These are phyloP conservation scores for Periconia macrospinosa DNA, from an alignment of 2,329 filamentous ascomycete species.

Conservation along the genomic window DNA sequence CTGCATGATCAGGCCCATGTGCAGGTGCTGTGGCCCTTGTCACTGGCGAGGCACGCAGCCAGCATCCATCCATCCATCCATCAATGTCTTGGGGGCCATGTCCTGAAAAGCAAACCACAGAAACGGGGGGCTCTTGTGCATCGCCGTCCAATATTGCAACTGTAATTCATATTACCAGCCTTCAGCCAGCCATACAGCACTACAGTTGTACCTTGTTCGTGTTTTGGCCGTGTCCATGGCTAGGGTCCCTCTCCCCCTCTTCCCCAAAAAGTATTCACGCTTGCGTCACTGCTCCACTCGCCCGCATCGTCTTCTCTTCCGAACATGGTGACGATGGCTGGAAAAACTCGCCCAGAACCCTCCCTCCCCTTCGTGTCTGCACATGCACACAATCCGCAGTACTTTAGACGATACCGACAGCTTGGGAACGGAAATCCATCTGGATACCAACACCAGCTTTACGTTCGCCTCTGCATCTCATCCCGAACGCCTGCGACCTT, in stretches of 20 bases:
- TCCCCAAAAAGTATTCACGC: not conserved
- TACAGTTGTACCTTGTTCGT: not conserved
- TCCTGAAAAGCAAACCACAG: not conserved
- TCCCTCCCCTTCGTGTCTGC: not conserved
- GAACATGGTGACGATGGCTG: not conserved
- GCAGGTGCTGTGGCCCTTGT: not conserved
- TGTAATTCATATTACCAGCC: not conserved
- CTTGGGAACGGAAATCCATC: too few relatives aligned
- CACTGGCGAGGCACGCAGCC: not conserved
- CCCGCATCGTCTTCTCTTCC: not conserved
- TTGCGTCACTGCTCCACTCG: not conserved
- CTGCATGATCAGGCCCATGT: too few relatives aligned
- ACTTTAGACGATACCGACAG: constrained; percentile 1
- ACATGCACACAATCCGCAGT: constrained; percentile 1
- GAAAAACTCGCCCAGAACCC: not conserved
- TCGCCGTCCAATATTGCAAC: not conserved
- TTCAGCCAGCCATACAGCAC: not conserved
- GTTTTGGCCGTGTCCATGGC: not conserved
- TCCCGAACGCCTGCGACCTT: constrained; percentile 26
- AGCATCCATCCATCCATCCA: not conserved
- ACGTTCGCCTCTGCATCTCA: not conserved
- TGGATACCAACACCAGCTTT: too few relatives aligned
- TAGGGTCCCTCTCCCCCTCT: not conserved
- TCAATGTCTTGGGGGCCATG: not conserved
- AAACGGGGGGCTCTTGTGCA: not conserved